phyloP scores from a whole-genome alignment of 495 filamentous ascomycete genomes.

The Penicillium antarcticum region DNA sequence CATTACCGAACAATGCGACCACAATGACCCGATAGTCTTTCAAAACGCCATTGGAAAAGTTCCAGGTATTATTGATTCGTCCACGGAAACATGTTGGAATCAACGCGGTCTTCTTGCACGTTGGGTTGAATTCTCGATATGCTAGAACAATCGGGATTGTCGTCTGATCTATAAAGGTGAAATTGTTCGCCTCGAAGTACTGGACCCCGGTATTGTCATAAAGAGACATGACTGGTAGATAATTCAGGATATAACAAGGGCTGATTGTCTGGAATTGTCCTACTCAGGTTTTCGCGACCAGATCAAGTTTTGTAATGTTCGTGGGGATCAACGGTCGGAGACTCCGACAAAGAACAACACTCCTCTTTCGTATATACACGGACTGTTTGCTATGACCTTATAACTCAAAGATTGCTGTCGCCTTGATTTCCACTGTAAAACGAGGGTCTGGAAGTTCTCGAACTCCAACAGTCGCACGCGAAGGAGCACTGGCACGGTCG shows the following conservation, averaged over 20 bases:
- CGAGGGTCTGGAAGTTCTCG: slow-evolving; percentile 32
- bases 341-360: no score
- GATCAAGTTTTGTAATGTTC: no score
- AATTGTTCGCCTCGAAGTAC: slow-evolving; percentile 31
- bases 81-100: slow-evolving; percentile 51
- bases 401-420: slow-evolving; percentile 18
- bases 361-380: no score
- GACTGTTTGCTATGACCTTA: neutral
- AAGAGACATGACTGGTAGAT: neutral
- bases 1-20: slow-evolving; percentile 63
- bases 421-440: slow-evolving; percentile 35
- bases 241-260: neutral
- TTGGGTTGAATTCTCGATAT: slow-evolving; percentile 41
- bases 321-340: no score
- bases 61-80: slow-evolving; percentile 37
- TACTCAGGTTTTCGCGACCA: no score
- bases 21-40: slow-evolving; percentile 56
- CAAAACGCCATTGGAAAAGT: slow-evolving; percentile 47
- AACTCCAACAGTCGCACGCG: slow-evolving; percentile 32
- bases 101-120: slow-evolving; percentile 30
- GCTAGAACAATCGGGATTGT: slow-evolving; percentile 33
- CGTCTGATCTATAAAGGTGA: slow-evolving; percentile 34
- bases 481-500: slow-evolving; percentile 28
- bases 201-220: slow-evolving; percentile 21
- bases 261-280: neutral